Base-by-base conservation (phyloP, 2,329 filamentous ascomycete genomes). In the Zasmidium angulare region DNA sequence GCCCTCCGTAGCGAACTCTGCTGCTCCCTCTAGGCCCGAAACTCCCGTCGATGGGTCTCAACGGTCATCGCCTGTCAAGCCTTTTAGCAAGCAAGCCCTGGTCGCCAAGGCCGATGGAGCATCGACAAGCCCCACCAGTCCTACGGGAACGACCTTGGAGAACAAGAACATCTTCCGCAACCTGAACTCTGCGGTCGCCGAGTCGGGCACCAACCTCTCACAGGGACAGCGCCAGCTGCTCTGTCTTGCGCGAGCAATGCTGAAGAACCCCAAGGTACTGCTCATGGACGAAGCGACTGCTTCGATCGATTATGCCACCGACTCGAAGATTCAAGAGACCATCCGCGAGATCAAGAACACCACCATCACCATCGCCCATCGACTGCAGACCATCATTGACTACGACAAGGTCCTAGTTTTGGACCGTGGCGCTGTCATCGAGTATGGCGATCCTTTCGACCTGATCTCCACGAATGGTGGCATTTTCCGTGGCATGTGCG, bases 211-310 rank as follows among this genome's bases (percentile, higher is more conserved):
- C 63, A 99, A 99, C 71, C 83, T 99, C 11, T 98, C 93, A 0
- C 95, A 99, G 76, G 95, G 95, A 50, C 95, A 99, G 74, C 87
- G 95, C 7, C 95, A 99, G 76, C 87, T 99, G 10, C 81, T 99
- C 57, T 99, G 95, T 72, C 86, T 99, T 10, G 95, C 93, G 0
- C 88, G 95, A 56, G 95, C 95, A 0, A 86, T 99, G 66, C 88
- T 99, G 63, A 97, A 96, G 77, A 85, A 86, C 31, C 93, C 95
- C 0, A 93, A 90, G 65, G 92, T 99, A 1, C 81, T 99, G n/a
- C 89, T 99, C 71, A 98, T 99, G 95, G 95, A 99, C 75, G 95
- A 99, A 79, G 95, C 95, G 0, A 99, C 95, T 0, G 95, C 95
- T 0, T 96, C 91, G 0, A 98, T 99, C 71, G 95, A 99, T 77